phyloP scores from a whole-genome alignment of 352 stramenopile genomes.

The Elongisporangium undulatum region DNA sequence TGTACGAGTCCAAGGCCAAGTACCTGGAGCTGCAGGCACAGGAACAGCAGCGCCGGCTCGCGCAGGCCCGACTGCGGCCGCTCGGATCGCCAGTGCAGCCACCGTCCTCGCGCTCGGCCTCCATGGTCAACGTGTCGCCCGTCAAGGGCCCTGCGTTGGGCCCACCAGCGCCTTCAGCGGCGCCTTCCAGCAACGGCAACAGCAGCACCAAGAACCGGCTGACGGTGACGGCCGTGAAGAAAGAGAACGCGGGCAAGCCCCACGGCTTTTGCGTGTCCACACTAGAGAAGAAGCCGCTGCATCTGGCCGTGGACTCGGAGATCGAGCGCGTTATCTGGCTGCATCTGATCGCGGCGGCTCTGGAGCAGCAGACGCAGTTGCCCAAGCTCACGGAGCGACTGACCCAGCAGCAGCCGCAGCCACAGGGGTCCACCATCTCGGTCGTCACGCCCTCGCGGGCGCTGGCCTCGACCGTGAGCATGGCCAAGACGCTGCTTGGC shows the following conservation, averaged over 20 bases:
- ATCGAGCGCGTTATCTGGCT: conserved; percentile 74
- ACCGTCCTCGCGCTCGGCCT: conserved; percentile 5
- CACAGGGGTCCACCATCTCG: background rate
- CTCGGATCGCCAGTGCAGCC: conserved; percentile 3
- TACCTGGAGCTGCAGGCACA: conserved; percentile 38
- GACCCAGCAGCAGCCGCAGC: background rate
- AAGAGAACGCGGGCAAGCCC: conserved; percentile 47
- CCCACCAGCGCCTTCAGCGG: background rate
- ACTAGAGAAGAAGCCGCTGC: conserved; percentile 53
- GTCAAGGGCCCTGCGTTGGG: background rate
- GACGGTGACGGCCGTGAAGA: conserved; percentile 52
- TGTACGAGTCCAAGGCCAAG: conserved; percentile 62
- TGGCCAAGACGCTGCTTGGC: conserved; percentile 42
- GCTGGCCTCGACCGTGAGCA: conserved; percentile 11
- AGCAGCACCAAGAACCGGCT: conserved; percentile 37
- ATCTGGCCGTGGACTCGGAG: conserved; percentile 61
- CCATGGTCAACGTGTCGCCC: background rate
- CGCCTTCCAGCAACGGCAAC: conserved; percentile 18
- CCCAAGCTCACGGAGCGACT: conserved; percentile 12
- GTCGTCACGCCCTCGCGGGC: conserved; percentile 8
- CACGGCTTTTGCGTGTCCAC: conserved; percentile 56
- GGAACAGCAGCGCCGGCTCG: conserved; percentile 21
- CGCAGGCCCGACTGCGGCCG: background rate
- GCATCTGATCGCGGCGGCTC: conserved; percentile 54
- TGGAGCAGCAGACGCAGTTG: conserved; percentile 49